Percentiles rank a stretch among this genome's conserved stretches.
Conservation (phyloP, 768 basidiomycete genomes). For the Tulasnella sp. region DNA sequence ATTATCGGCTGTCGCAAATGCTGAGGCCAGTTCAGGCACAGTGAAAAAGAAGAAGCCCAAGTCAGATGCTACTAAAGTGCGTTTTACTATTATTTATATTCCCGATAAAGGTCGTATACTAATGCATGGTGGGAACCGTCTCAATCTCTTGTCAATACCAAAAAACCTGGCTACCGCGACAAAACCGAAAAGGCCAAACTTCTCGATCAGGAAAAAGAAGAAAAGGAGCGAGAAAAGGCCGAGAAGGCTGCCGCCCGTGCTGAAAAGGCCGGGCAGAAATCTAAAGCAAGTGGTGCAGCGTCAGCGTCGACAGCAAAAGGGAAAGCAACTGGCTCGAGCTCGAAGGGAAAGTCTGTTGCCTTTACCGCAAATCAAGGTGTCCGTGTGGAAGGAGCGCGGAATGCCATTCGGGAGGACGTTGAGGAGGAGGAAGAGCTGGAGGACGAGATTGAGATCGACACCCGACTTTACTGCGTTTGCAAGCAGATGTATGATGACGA, state of each 20-base stretch:
- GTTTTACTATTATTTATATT: background rate
- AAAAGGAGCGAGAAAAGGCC: constrained; percentile 20
- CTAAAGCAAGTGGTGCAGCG: constrained; percentile 8
- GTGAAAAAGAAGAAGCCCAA: constrained; percentile 25
- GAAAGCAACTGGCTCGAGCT: background rate
- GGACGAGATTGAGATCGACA: constrained; percentile 47
- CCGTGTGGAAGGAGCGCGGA: constrained; percentile 22
- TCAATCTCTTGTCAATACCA: background rate
- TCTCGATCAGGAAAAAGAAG: constrained; percentile 21
- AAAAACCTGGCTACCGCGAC: background rate
- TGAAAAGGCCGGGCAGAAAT: constrained; percentile 5
- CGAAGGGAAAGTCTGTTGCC: constrained; percentile 20
- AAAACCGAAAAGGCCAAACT: constrained; percentile 22
- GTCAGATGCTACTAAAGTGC: constrained; percentile 1
- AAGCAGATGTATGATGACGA: constrained; percentile 84
- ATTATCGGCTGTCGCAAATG: no score
- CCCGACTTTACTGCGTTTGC: constrained; percentile 84
- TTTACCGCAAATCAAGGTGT: constrained; percentile 24
- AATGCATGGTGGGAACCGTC: background rate
- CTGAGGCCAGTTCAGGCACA: background rate
- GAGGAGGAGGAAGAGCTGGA: constrained; percentile 46
- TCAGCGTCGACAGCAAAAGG: background rate
- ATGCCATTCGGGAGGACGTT: constrained; percentile 41
- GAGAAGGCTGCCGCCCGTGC: constrained; percentile 5
- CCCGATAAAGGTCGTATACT: background rate